Percentiles rank a stretch among this genome's conserved stretches.
Evolutionary conservation across 2,329 filamentous ascomycete genomes (phyloP).

Genomic region (Aspergillus fumigatus): DNA sequence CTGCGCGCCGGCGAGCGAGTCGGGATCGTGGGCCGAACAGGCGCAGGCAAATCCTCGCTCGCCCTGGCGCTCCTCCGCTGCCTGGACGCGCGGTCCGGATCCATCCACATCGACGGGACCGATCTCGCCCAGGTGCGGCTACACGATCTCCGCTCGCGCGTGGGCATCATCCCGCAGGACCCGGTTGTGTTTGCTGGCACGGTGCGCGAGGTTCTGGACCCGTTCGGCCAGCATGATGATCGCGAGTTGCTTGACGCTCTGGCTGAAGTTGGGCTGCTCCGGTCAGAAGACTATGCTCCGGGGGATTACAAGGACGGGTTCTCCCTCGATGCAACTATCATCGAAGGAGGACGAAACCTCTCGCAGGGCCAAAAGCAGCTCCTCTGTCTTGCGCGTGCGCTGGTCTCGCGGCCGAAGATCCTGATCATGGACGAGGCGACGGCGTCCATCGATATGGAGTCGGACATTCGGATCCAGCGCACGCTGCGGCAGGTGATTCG

Average conservation of each 20-base stretch:
- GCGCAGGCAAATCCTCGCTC: slow-evolving; percentile 71
- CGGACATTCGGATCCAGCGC: slow-evolving; percentile 68
- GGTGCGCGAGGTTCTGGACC: slow-evolving; percentile 69
- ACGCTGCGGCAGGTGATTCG: slow-evolving; percentile 61
- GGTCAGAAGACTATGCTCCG: too few species aligned
- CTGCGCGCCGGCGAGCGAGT: slow-evolving; percentile 65
- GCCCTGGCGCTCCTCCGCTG: slow-evolving; percentile 75
- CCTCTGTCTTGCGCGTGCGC: slow-evolving; percentile 35
- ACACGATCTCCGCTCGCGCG: slow-evolving; percentile 61
- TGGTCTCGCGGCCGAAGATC: slow-evolving; percentile 67
- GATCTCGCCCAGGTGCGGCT: slow-evolving; percentile 70
- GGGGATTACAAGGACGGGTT: too few species aligned
- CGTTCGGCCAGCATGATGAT: slow-evolving; percentile 66
- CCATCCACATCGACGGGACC: slow-evolving; percentile 65
- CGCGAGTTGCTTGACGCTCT: slow-evolving; percentile 46
- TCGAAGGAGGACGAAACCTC: slow-evolving; percentile 65
- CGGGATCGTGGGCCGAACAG: slow-evolving; percentile 73
- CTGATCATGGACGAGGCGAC: slow-evolving; percentile 80
- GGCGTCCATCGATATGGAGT: slow-evolving; percentile 71
- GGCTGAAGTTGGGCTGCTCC: too few species aligned
- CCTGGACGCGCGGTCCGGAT: slow-evolving; percentile 63
- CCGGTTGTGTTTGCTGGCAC: slow-evolving; percentile 77
- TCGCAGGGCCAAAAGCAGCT: slow-evolving; percentile 28
- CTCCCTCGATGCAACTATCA: slow-evolving; percentile 47
- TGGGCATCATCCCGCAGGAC: slow-evolving; percentile 78